These are phyloP conservation scores for Colletotrichum navitas DNA, from an alignment of 2,329 filamentous ascomycete species.

Conservation along the genomic window DNA sequence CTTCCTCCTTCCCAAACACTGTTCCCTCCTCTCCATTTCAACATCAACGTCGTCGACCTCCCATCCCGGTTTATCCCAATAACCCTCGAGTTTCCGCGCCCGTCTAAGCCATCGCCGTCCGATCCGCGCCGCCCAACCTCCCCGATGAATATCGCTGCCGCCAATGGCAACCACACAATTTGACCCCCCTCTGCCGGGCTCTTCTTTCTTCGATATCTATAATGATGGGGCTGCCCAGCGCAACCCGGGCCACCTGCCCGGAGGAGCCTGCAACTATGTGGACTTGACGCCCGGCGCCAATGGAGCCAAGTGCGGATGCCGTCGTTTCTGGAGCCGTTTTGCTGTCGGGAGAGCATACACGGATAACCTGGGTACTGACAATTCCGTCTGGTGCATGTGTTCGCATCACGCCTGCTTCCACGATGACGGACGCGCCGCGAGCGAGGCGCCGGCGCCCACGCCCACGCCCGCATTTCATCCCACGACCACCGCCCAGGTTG, in stretches of 20 bases:
- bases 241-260: slow-evolving; percentile 57
- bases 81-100: slow-evolving; percentile 32
- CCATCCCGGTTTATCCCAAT: slow-evolving; percentile 41
- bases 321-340: slow-evolving; percentile 69
- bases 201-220: slow-evolving; percentile 68
- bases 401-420: slow-evolving; percentile 73
- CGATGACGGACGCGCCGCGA: slow-evolving; percentile 58
- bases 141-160: slow-evolving; percentile 50
- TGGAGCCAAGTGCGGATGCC: slow-evolving; percentile 69
- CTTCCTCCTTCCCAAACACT: slow-evolving; percentile 11
- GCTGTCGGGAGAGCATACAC: slow-evolving; percentile 50
- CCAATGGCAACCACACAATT: slow-evolving; percentile 68
- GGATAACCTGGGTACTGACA: slow-evolving; percentile 52
- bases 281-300: slow-evolving; percentile 65
- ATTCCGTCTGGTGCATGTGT: slow-evolving; percentile 71
- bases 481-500: slow-evolving; percentile 44
- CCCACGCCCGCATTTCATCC: slow-evolving; percentile 11
- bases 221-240: slow-evolving; percentile 57
- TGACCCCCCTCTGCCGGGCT: slow-evolving; percentile 58
- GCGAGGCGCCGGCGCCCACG: slow-evolving; percentile 44
- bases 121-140: slow-evolving; percentile 46
- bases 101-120: slow-evolving; percentile 39
- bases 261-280: slow-evolving; percentile 69
- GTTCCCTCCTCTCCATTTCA: slow-evolving; percentile 11
- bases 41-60: slow-evolving; percentile 40